phyloP scores from a whole-genome alignment of 1,284 basidiomycete species.

The Malassezia arunalokei region DNA sequence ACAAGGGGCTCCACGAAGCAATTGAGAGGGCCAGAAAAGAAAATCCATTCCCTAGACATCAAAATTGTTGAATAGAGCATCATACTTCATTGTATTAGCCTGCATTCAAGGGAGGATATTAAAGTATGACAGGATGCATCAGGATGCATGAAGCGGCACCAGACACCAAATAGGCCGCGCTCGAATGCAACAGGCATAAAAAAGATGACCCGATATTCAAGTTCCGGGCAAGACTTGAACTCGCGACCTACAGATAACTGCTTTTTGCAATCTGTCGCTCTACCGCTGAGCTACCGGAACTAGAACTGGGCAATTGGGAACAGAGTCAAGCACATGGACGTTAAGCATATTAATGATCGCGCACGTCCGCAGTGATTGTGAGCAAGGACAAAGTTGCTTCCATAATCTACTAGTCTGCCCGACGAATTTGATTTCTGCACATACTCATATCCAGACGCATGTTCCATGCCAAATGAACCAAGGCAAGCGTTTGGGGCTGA shows the following conservation, averaged over 20 bases:
- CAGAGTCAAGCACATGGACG: not conserved
- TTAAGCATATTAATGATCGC: no score
- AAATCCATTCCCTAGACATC: constrained; percentile 42
- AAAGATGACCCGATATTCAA: constrained; percentile 14
- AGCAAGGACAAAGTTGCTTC: no score
- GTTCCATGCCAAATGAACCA: no score
- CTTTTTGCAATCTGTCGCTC: constrained; percentile 18
- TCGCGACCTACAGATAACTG: constrained; percentile 18
- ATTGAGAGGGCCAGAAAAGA: constrained; percentile 60
- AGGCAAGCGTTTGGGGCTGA: no score
- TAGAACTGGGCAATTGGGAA: no score
- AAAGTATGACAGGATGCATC: no score
- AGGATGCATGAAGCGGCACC: no score
- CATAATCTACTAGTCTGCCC: no score
- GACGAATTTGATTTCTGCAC: no score
- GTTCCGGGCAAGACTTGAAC: constrained; percentile 20
- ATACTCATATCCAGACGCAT: no score
- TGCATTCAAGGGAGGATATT: no score
- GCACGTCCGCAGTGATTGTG: no score
- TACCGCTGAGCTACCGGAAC: constrained; percentile 21
- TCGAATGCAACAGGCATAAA: not conserved
- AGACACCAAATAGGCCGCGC: not conserved
- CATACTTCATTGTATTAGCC: not conserved
- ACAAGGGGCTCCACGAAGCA: constrained; percentile 62
- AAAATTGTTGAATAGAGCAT: not conserved